Percentiles rank a stretch among this genome's conserved stretches.
phyloP scores from a whole-genome alignment of 441 rosid species.

The Croton laevigatus region DNA sequence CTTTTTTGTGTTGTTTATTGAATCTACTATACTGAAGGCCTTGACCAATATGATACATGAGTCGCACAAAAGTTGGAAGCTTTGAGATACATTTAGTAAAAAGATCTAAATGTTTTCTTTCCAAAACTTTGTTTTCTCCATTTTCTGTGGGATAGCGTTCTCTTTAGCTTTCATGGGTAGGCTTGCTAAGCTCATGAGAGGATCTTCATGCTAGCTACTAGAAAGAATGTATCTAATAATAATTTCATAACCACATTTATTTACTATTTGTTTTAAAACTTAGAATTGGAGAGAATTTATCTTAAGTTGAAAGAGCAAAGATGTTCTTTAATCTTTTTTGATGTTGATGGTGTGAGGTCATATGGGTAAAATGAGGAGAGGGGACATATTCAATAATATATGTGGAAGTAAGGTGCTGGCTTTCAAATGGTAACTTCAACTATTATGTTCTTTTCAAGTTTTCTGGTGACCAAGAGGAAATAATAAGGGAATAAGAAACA shows the following conservation, averaged over 20 bases:
- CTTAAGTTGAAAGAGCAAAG: not conserved
- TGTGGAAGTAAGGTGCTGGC: not conserved
- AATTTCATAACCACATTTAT: not conserved
- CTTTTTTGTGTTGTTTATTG: not conserved
- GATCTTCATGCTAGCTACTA: not conserved
- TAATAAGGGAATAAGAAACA: not conserved
- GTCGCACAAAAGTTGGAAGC: not conserved
- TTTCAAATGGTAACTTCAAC: not conserved
- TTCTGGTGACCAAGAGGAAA: not conserved
- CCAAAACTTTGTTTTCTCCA: not conserved
- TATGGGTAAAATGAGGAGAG: not conserved
- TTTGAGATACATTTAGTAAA: not conserved
- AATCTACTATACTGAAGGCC: too few relatives aligned
- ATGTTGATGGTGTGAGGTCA: not conserved
- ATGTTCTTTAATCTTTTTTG: not conserved
- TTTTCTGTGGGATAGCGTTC: not conserved
- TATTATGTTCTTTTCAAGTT: not conserved
- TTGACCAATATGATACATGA: not conserved
- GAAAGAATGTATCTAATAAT: not conserved
- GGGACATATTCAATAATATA: not conserved
- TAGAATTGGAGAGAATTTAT: not conserved
- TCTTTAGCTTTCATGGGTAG: not conserved
- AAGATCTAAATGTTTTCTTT: not conserved
- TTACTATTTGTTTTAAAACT: not conserved
- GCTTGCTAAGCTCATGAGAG: not conserved